Conservation (phyloP, 371 early-diverging fungal species). For the Mucor mucedo region DNA sequence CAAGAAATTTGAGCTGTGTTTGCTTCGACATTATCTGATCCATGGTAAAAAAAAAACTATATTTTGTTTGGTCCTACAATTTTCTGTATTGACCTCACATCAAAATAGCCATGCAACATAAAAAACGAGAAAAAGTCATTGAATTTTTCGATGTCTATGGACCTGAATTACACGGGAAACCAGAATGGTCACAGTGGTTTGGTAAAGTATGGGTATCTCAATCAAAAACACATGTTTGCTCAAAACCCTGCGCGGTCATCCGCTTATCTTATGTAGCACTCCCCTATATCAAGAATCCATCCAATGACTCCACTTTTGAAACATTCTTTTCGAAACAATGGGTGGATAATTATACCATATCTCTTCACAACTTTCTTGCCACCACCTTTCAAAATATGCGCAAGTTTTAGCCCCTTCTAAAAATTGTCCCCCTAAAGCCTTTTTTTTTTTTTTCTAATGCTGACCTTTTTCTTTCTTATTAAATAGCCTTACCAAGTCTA, state of each 20-base stretch:
- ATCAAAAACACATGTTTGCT: too few relatives aligned
- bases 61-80: too few relatives aligned
- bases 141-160: slow-evolving; percentile 71
- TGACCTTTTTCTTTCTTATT: neutral
- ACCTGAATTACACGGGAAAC: slow-evolving; percentile 61
- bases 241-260: neutral
- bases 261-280: slow-evolving; percentile 40
- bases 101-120: slow-evolving; percentile 63
- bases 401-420: slow-evolving; percentile 33
- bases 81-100: neutral
- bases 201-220: slow-evolving; percentile 39
- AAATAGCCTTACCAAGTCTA: slow-evolving; percentile 63
- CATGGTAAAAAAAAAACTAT: slow-evolving; percentile 49
- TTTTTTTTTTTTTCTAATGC: neutral
- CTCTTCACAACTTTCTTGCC: slow-evolving; percentile 70
- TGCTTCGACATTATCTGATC: slow-evolving; percentile 66
- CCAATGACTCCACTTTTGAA: slow-evolving; percentile 67
- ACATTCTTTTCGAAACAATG: slow-evolving; percentile 69
- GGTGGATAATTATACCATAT: slow-evolving; percentile 68
- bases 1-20: slow-evolving; percentile 67
- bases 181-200: slow-evolving; percentile 75
- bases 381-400: slow-evolving; percentile 74
- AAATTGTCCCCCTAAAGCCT: too few relatives aligned
- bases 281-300: slow-evolving; percentile 68
- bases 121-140: slow-evolving; percentile 59